Evolutionary conservation across 495 filamentous ascomycete species (phyloP).

Genomic region (Penicillium silybi): DNA sequence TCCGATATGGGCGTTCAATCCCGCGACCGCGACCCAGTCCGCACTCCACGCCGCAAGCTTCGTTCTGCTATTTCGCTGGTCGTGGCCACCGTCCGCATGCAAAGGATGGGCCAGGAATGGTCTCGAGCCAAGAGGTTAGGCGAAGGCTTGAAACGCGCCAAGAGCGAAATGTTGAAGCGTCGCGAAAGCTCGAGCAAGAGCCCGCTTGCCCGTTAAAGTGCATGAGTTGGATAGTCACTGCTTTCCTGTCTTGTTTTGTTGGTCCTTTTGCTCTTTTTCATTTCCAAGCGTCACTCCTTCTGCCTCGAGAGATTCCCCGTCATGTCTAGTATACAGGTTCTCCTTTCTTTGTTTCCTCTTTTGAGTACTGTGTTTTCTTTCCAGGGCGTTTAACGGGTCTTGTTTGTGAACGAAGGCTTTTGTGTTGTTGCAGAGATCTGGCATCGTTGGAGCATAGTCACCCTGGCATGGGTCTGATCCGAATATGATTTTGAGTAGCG

Average conservation of each 20-base stretch:
- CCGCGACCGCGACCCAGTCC: slow-evolving; percentile 25
- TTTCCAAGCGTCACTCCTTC: slow-evolving; percentile 22
- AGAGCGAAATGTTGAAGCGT: slow-evolving; percentile 40
- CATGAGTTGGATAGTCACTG: background rate
- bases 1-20: slow-evolving; percentile 67
- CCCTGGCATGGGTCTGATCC: slow-evolving; percentile 6
- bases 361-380: slow-evolving; percentile 5
- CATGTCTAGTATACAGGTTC: slow-evolving; percentile 20
- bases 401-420: background rate
- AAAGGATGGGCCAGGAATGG: slow-evolving; percentile 50
- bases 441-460: slow-evolving; percentile 19
- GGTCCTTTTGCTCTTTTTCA: slow-evolving; percentile 13
- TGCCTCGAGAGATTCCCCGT: slow-evolving; percentile 30
- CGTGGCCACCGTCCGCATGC: slow-evolving; percentile 54
- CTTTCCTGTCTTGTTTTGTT: slow-evolving; percentile 6
- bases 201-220: slow-evolving; percentile 10
- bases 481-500: background rate
- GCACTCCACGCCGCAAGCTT: slow-evolving; percentile 42
- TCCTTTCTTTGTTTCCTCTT: slow-evolving; percentile 6
- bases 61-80: slow-evolving; percentile 49
- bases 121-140: slow-evolving; percentile 41
- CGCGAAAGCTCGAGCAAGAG: slow-evolving; percentile 33
- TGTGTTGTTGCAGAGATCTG: background rate
- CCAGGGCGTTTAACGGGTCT: slow-evolving; percentile 4
- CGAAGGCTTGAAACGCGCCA: slow-evolving; percentile 43